A percentile compares a stretch with the other conserved stretches of the same genome.
phyloP scores from a whole-genome alignment of 2,329 filamentous ascomycete species.

The Colletotrichum camelliae region DNA sequence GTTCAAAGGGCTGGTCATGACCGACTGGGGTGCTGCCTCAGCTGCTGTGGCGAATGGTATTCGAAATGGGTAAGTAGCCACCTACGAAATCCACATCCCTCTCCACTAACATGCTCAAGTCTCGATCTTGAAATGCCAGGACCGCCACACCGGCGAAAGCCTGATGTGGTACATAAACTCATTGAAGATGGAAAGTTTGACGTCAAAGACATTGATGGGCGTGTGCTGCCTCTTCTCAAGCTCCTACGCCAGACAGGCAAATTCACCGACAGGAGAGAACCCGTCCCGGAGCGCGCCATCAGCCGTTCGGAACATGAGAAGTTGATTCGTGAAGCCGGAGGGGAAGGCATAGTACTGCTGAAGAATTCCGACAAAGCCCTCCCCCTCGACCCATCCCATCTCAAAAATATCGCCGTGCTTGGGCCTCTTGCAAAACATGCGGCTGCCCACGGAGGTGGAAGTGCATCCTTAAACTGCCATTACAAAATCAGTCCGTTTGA shows the following conservation, averaged over 20 bases:
- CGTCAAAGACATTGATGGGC: background rate
- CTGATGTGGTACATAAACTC: background rate
- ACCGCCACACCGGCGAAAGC: background rate
- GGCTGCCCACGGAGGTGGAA: conserved; percentile 65
- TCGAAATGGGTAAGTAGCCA: background rate
- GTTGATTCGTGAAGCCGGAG: conserved; percentile 42
- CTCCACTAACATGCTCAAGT: background rate
- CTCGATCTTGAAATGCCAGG: conserved; percentile 59
- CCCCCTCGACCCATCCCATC: conserved; percentile 51
- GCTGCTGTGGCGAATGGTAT: background rate
- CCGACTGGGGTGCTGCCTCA: conserved; percentile 38
- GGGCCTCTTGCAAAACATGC: conserved; percentile 48
- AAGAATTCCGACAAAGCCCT: conserved; percentile 72
- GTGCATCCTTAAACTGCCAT: conserved; percentile 52
- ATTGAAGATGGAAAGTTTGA: background rate
- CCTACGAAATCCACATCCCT: background rate
- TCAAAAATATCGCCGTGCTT: conserved; percentile 41
- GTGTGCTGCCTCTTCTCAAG: background rate
- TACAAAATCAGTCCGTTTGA: background rate
- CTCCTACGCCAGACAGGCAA: background rate
- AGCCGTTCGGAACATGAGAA: conserved; percentile 2
- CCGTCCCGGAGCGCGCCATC: conserved; percentile 33
- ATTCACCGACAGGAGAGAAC: background rate
- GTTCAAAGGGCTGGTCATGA: conserved; percentile 43
- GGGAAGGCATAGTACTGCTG: conserved; percentile 73